phyloP scores from a whole-genome alignment of 1,284 basidiomycete genomes.

The Rhizoctonia solani region DNA sequence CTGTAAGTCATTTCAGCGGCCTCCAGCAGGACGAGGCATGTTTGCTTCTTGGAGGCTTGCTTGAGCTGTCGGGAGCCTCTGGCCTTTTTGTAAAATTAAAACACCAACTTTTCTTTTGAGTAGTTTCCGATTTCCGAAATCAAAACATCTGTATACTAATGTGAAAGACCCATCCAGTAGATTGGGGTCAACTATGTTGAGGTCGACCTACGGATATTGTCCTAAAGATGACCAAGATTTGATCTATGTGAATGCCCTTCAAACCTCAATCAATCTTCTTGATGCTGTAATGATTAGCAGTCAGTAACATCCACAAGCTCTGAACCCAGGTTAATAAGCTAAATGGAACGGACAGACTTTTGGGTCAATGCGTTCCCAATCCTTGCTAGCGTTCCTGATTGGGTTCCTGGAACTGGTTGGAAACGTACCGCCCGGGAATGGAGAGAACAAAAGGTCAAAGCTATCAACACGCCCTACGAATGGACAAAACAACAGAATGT shows the following conservation, averaged over 20 bases:
- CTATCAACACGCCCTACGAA: background rate
- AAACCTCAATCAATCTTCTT: no score
- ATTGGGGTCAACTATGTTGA: conserved; percentile 2
- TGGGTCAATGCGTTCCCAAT: no score
- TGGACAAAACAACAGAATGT: conserved; percentile 18
- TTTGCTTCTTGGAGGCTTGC: background rate
- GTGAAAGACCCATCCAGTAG: background rate
- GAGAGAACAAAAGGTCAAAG: background rate
- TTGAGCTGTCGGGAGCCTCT: background rate
- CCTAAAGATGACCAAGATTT: no score
- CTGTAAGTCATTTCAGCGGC: background rate
- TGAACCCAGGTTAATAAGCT: background rate
- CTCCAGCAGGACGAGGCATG: background rate
- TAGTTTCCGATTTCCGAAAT: background rate
- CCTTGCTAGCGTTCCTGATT: no score
- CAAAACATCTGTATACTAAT: background rate
- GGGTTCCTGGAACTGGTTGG: no score
- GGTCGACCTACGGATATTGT: no score
- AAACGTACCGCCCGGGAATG: no score
- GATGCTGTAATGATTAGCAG: no score
- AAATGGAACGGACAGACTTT: no score
- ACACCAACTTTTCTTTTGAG: conserved; percentile 3
- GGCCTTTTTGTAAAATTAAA: background rate
- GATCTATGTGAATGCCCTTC: no score
- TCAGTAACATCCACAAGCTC: background rate